Evolutionary conservation across 306 rosid species (phyloP), one percentile per base, ranked within the genome.

Genomic region (Quercus bicolor): DNA sequence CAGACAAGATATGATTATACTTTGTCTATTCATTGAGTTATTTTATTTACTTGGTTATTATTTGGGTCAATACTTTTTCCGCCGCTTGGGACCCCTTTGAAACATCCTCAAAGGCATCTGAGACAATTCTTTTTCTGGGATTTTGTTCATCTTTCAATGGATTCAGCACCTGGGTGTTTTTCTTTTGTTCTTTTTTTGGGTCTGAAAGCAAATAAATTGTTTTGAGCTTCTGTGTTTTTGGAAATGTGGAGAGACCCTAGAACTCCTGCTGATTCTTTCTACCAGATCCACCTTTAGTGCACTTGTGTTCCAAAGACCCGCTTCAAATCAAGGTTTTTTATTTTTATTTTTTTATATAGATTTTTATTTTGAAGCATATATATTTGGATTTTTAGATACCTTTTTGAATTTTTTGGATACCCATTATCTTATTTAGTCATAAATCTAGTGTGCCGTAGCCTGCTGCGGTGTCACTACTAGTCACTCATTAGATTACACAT

Each of bases 311-410:
- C 99, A 78, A 93, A 89, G 79, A 85, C 91, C 73, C 81, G 87
- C 73, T 96, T 96, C 87, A 96, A 88, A 91, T 96, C 88, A 93
- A 88, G 98, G 99, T 91, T n/a, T n/a, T n/a, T n/a, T n/a, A n/a
- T n/a, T n/a, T n/a, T n/a, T n/a, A 15, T 13, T 48, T 12, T 6
- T 24, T 21, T 1, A n/a, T 28, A 33, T 33, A 33, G 37, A 33
- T 7, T 45, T 8, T 4, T n/a, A 37, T 69, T 3, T n/a, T 37
- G 45, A 37, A 37, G 2, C 45, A 43, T 40, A 69, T 69, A 10
- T 5, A 2, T 34, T 69, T 26, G 51, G 33, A 24, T 40, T 7
- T 40, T 4, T 14, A 51, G 56, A 34, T 59, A 29, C 56, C 18
- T 48, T 40, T 52, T 55, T 61, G 51, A 45, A 12, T 48, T 33